Evolutionary conservation across 2,329 filamentous ascomycete genomes (phyloP), one percentile per base, ranked within the genome.

Genomic region (Zymoseptoria pseudotritici): DNA sequence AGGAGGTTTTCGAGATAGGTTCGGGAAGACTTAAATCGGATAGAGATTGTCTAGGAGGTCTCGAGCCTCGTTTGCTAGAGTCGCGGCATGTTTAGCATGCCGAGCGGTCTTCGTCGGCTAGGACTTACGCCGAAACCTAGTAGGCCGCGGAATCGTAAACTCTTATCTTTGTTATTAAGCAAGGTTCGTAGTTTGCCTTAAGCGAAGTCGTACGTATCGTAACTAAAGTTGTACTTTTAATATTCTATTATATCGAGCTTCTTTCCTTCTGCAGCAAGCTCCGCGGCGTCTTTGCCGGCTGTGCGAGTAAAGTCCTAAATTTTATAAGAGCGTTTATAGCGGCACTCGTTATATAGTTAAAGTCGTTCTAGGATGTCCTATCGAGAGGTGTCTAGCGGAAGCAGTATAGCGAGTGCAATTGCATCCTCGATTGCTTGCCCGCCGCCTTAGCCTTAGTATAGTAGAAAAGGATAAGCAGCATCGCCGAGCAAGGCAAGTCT

Each of bases 361-460:
- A 89, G 73, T 0, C 86, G 78, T 4, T 82, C 79, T 0, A 79
- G 73, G 0, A 88, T 73, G 0, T 83, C 80, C 0, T 74, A 69
- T 0, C 69, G 61, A 0, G 68, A 57, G 0, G 80, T 80, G 0
- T 78, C 79, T 0, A 63, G 61, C 0, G 80, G 78, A 0, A 89
- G 74, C 7, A 89, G 74, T 1, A 81, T 79, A 0, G 77, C 79
- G 0, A 89, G 69, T 0, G 84, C 79, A 0, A 81, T 81, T 0
- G 81, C 85, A 63, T 89, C 86, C 68, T 90, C 86, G 51, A 89
- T 87, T 0, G 86, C 86, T 61, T 83, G 77, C 0, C 74, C 84
- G 7, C 80, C 86, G 1, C 85, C 86, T 67, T 86, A 84, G 0
- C 81, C 84, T 71, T 85, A 83, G 61, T 84, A 81, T 24, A 58